Conservation (phyloP, 1,284 basidiomycete species). For the Ustilago loliicola region DNA sequence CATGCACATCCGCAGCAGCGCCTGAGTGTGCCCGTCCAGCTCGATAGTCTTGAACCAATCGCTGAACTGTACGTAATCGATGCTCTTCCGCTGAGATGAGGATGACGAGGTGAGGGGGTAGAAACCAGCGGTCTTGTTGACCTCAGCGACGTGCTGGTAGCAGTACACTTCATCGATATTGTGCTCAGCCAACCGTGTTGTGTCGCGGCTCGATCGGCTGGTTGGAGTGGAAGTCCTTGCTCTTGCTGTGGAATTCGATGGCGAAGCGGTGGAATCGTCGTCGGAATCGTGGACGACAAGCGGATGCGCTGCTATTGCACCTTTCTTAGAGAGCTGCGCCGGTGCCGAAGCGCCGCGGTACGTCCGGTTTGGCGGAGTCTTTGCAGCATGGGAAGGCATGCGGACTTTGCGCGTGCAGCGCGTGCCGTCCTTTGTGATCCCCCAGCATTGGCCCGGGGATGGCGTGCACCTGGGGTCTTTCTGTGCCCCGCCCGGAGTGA, state of each 20-base stretch:
- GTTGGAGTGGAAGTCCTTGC: not conserved
- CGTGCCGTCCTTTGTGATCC: constrained; percentile 52
- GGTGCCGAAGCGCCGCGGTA: constrained; percentile 19
- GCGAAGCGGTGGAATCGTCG: not conserved
- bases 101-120: constrained; percentile 9
- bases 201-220: not conserved
- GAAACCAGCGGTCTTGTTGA: constrained; percentile 53
- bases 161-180: constrained; percentile 48
- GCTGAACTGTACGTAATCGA: constrained; percentile 17
- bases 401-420: constrained; percentile 46
- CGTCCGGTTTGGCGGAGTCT: not conserved
- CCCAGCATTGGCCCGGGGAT: constrained; percentile 54
- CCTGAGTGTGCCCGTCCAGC: constrained; percentile 32
- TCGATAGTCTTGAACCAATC: constrained; percentile 19
- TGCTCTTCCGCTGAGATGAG: not conserved
- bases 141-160: constrained; percentile 54
- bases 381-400: not conserved
- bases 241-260: not conserved
- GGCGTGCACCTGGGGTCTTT: constrained; percentile 24
- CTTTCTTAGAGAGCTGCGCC: not conserved
- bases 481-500: constrained; percentile 22
- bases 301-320: constrained; percentile 1
- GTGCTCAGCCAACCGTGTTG: not conserved
- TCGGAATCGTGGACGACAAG: constrained; percentile 28
- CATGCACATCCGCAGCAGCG: constrained; percentile 45